Evolutionary conservation across 352 stramenopile genomes (phyloP).

Genomic region (Halophytophthora polymorphica): DNA sequence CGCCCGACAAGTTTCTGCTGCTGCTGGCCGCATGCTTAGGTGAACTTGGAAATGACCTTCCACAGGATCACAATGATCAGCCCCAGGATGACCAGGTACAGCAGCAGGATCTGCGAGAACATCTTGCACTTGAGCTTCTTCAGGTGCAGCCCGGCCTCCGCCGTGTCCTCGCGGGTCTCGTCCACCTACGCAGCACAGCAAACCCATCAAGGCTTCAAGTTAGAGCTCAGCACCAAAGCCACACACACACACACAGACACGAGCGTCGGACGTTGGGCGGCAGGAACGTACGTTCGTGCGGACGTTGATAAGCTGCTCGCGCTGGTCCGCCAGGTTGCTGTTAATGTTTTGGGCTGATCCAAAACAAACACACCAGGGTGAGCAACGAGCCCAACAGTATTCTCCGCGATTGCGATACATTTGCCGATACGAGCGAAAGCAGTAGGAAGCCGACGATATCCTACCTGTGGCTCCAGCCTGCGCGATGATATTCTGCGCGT

Average conservation of each 20-base stretch:
- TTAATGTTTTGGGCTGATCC: conserved; percentile 59
- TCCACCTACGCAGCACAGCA: conserved; percentile 35
- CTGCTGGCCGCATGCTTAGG: conserved; percentile 16
- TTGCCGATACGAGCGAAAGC: too few relatives aligned
- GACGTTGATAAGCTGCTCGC: conserved; percentile 75
- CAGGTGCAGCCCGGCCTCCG: conserved; percentile 63
- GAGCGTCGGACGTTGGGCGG: neutral
- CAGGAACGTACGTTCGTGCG: conserved; percentile 57
- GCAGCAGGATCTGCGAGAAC: conserved; percentile 62
- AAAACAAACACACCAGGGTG: neutral
- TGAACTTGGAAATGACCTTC: conserved; percentile 63
- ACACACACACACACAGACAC: conserved; percentile 3
- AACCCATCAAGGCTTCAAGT: neutral
- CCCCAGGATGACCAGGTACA: conserved; percentile 80
- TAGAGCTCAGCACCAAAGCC: neutral
- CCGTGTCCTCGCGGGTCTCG: conserved; percentile 64
- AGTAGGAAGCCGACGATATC: neutral
- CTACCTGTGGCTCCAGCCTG: conserved; percentile 60
- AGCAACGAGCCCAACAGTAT: neutral
- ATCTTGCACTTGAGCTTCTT: conserved; percentile 83
- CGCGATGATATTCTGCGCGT: conserved; percentile 68
- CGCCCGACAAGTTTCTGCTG: neutral
- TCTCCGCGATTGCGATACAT: too few relatives aligned
- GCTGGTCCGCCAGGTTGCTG: conserved; percentile 57
- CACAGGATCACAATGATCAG: conserved; percentile 72